phyloP scores from a whole-genome alignment of 306 rosid species.

The Hylodesmum podocarpum region DNA sequence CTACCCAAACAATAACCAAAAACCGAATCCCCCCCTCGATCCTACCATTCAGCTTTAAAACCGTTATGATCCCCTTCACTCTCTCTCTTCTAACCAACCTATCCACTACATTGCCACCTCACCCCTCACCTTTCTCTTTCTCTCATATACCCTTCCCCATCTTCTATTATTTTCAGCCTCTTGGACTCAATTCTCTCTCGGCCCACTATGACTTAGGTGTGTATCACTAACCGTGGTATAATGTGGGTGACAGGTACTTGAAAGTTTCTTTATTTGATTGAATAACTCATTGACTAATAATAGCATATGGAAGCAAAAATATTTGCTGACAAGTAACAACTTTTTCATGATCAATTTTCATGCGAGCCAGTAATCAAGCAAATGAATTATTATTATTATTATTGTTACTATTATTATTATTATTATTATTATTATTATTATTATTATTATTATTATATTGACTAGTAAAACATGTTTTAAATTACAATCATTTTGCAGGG shows the following conservation, averaged over 20 bases:
- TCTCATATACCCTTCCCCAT: too few relatives aligned
- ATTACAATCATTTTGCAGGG: conserved; percentile 26
- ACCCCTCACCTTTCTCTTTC: too few relatives aligned
- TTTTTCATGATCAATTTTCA: neutral
- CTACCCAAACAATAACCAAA: too few relatives aligned
- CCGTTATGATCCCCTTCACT: too few relatives aligned
- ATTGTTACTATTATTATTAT: neutral
- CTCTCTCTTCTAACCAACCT: too few relatives aligned
- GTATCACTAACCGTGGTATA: too few relatives aligned
- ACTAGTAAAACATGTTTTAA: neutral
- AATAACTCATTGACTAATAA: neutral
- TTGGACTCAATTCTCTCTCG: too few relatives aligned
- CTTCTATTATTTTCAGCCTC: too few relatives aligned
- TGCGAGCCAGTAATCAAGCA: neutral
- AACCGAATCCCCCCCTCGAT: too few relatives aligned
- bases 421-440: neutral
- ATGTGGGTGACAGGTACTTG: neutral
- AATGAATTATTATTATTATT: neutral
- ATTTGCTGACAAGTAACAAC: neutral
- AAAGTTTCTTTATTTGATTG: neutral
- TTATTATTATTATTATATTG: neutral
- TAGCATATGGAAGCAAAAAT: neutral
- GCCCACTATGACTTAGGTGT: too few relatives aligned
- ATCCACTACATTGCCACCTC: too few relatives aligned
- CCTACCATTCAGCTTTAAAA: too few relatives aligned